A percentile compares a stretch with the other conserved stretches of the same genome.
These are phyloP conservation scores for Botrytis fragariae DNA, from an alignment of 2,329 filamentous ascomycete genomes.

Conservation along the genomic window DNA sequence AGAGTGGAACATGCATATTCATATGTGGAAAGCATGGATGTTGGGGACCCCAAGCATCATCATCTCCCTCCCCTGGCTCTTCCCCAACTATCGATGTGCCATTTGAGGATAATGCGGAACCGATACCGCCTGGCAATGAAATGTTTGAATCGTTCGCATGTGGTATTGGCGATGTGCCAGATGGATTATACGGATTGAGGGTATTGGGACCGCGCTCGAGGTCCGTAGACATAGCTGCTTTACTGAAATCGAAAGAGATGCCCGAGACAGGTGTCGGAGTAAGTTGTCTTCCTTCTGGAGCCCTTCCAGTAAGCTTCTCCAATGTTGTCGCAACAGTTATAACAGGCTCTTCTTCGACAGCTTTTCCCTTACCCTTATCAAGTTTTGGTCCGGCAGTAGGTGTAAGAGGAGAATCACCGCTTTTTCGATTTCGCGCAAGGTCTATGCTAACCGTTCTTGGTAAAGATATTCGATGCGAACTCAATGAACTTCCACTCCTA, in stretches of 20 bases:
- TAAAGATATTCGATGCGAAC: slow-evolving; percentile 36
- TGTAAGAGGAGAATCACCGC: slow-evolving; percentile 29
- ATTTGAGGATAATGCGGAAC: slow-evolving; percentile 37
- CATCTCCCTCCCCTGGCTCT: slow-evolving; percentile 49
- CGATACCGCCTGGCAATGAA: slow-evolving; percentile 34
- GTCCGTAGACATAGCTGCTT: slow-evolving; percentile 34
- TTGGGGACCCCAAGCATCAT: slow-evolving; percentile 82
- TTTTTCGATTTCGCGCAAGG: slow-evolving; percentile 31
- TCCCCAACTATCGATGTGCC: slow-evolving; percentile 35
- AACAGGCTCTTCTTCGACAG: slow-evolving; percentile 23
- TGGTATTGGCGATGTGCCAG: slow-evolving; percentile 29
- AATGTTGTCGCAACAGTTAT: slow-evolving; percentile 16
- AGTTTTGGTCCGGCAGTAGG: slow-evolving; percentile 20
- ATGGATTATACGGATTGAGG: slow-evolving; percentile 29
- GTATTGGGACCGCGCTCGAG: slow-evolving; percentile 35
- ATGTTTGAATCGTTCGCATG: slow-evolving; percentile 25
- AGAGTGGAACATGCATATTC: slow-evolving; percentile 82
- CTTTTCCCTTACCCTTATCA: slow-evolving; percentile 37
- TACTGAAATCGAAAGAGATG: slow-evolving; percentile 33
- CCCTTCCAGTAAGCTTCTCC: slow-evolving; percentile 18
- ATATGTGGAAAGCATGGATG: slow-evolving; percentile 94
- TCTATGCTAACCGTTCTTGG: slow-evolving; percentile 39
- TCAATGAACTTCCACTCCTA: slow-evolving; percentile 41
- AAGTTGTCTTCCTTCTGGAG: slow-evolving; percentile 17
- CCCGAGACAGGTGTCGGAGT: slow-evolving; percentile 24